A percentile compares a stretch with the other conserved stretches of the same genome.
Conservation (phyloP, 352 stramenopile species). For the Pilasporangium apinafurcum region DNA sequence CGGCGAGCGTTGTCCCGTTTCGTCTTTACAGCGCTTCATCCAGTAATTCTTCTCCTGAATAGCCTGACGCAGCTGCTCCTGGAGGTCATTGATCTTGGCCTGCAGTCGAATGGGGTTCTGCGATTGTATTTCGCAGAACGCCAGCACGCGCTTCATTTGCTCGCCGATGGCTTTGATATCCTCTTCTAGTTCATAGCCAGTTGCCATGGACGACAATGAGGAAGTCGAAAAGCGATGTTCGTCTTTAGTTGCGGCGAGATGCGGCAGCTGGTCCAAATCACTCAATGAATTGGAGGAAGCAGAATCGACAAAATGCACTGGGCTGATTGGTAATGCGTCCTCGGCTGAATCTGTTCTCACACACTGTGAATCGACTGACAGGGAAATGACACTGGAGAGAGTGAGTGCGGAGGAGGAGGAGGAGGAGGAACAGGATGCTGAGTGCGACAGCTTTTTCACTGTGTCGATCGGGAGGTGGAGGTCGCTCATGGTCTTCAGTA, state of each 20-base stretch:
- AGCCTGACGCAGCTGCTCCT: conserved; percentile 69
- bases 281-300: no score
- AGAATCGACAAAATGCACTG: no score
- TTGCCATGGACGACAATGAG: no score
- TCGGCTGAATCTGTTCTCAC: no score
- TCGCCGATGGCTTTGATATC: conserved; percentile 74
- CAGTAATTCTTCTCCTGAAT: conserved; percentile 88
- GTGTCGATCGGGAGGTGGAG: no score
- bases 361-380: no score
- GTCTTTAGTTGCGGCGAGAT: conserved; percentile 4
- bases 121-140: conserved; percentile 67
- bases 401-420: no score
- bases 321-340: no score
- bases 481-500: no score
- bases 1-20: conserved; percentile 23
- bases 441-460: no score
- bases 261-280: conserved; percentile 1
- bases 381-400: no score
- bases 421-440: no score
- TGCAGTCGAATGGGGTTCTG: conserved; percentile 71
- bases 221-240: conserved; percentile 34
- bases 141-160: conserved; percentile 76
- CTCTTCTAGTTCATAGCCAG: conserved; percentile 54
- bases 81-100: conserved; percentile 69
- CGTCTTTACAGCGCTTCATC: conserved; percentile 78